Evolutionary conservation across 2,329 filamentous ascomycete genomes (phyloP).

Genomic region (Trichoderma harzianum): DNA sequence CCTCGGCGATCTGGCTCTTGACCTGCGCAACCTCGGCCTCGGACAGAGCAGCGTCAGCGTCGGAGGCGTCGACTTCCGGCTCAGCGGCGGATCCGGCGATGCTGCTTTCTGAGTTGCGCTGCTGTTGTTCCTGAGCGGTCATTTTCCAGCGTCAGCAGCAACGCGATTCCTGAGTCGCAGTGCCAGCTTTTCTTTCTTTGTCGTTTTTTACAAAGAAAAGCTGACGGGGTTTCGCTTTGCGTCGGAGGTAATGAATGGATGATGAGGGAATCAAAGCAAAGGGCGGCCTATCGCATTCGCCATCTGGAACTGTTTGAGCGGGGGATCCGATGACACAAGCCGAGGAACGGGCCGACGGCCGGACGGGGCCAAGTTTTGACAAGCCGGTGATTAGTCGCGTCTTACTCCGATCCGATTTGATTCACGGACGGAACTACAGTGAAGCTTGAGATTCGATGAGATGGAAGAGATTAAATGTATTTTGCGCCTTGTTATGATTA

Average conservation of each 20-base stretch:
- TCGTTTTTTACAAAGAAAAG: background rate
- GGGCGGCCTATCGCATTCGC: background rate
- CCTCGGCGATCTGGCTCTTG: conserved; percentile 6
- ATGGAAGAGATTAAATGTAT: background rate
- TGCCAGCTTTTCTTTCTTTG: background rate
- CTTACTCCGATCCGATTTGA: background rate
- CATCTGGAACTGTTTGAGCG: background rate
- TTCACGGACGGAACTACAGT: background rate
- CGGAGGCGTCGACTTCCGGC: background rate
- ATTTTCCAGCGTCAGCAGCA: background rate
- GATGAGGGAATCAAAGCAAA: background rate
- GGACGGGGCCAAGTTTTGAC: background rate
- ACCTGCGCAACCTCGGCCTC: conserved; percentile 27
- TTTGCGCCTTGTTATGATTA: background rate
- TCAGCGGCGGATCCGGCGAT: background rate
- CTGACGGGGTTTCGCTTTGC: conserved; percentile 3
- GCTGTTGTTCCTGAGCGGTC: conserved; percentile 1
- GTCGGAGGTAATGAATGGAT: background rate
- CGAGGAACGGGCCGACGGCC: conserved; percentile 1
- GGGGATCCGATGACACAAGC: background rate
- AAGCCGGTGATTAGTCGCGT: background rate
- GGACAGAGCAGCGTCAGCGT: conserved; percentile 23
- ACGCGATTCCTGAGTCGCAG: background rate
- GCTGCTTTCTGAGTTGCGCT: background rate
- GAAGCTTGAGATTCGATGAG: background rate